phyloP scores from a whole-genome alignment of 78 protist genomes.

The Speleostelium caveatum region DNA sequence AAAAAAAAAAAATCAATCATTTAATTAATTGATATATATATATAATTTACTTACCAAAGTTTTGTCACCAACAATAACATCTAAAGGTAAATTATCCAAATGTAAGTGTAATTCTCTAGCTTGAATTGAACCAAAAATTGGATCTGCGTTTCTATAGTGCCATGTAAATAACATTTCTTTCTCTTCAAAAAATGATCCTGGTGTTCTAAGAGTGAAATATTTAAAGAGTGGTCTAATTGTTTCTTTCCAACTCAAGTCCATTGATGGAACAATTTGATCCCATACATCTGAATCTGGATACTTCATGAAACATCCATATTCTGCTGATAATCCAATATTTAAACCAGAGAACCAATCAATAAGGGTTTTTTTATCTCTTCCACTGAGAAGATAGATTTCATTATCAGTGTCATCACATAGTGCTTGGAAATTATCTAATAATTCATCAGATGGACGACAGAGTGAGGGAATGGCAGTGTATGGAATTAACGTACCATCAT shows the following conservation, averaged over 20 bases:
- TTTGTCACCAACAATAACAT: conserved; percentile 72
- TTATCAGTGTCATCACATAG: conserved; percentile 35
- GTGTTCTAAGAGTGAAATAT: conserved; percentile 77
- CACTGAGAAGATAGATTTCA: conserved; percentile 34
- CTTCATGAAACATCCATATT: conserved; percentile 88
- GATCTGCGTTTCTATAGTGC: conserved; percentile 83
- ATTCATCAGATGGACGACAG: conserved; percentile 50
- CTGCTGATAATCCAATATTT: conserved; percentile 85
- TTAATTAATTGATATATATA: no score
- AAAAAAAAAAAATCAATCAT: no score
- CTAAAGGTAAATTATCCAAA: conserved; percentile 65
- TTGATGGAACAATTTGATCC: conserved; percentile 57
- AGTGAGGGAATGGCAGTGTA: conserved; percentile 26
- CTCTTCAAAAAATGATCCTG: conserved; percentile 73
- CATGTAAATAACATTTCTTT: conserved; percentile 81
- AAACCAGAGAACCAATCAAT: conserved; percentile 63
- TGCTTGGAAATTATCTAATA: background rate
- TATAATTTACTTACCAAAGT: conserved; percentile 24
- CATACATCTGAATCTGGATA: conserved; percentile 21
- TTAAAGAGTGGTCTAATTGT: conserved; percentile 73
- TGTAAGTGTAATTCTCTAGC: conserved; percentile 71
- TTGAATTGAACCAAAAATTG: conserved; percentile 67
- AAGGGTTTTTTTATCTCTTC: conserved; percentile 62
- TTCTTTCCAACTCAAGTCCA: conserved; percentile 75
- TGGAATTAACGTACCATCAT: conserved; percentile 73